Evolutionary conservation across 495 filamentous ascomycete genomes (phyloP).

Genomic region (Cercophora sp.): DNA sequence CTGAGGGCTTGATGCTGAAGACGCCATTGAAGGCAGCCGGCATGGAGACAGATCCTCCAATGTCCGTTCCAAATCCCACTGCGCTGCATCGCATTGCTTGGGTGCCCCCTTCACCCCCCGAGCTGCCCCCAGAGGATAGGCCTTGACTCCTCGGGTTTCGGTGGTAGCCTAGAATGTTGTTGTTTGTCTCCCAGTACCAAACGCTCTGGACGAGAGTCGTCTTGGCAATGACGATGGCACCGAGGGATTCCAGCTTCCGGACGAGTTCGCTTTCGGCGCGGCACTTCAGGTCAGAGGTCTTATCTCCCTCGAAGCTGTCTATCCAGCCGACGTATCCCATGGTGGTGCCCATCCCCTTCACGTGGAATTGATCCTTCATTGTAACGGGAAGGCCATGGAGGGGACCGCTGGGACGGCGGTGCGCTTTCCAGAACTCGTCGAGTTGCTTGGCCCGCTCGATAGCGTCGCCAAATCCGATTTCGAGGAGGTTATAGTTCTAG

Average conservation of each 20-base stretch:
- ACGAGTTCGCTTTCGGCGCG: not conserved
- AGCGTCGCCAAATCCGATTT: not conserved
- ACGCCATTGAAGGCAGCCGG: not conserved
- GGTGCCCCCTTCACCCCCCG: not conserved
- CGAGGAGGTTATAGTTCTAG: not conserved
- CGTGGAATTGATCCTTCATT: not conserved
- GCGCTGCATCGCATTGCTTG: not conserved
- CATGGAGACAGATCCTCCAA: conserved; percentile 1
- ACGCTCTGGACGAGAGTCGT: not conserved
- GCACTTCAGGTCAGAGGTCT: not conserved
- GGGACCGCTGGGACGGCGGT: not conserved
- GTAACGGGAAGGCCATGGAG: not conserved
- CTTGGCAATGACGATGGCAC: not conserved
- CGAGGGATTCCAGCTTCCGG: not conserved
- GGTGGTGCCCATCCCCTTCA: not conserved
- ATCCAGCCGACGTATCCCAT: conserved; percentile 4
- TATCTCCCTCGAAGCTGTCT: not conserved
- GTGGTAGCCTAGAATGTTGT: not conserved
- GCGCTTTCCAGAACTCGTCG: not conserved
- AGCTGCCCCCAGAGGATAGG: not conserved
- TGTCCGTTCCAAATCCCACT: not conserved
- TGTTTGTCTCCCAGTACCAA: not conserved
- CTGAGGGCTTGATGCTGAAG: conserved; percentile 3
- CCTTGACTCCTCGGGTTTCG: not conserved
- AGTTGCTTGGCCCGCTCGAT: not conserved